Conservation (phyloP, 2,329 filamentous ascomycete species). For the Claviceps citrina region DNA sequence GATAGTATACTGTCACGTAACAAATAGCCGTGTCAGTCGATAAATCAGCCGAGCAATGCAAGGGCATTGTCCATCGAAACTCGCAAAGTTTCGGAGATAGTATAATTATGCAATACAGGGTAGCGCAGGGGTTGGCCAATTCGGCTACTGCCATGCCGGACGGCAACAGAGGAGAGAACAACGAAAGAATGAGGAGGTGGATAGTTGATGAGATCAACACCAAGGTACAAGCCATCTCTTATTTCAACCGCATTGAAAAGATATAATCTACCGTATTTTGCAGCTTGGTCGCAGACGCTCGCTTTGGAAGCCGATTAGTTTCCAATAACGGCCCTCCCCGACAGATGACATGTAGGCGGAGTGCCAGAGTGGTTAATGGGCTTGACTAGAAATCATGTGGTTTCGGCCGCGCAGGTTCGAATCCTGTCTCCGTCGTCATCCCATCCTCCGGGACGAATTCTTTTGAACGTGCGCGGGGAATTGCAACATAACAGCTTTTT, state of each 20-base stretch:
- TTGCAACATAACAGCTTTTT: too few species aligned
- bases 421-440: constrained; percentile 10
- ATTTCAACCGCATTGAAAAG: too few species aligned
- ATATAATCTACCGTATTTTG: too few species aligned
- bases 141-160: too few species aligned
- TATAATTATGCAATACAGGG: not conserved
- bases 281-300: too few species aligned
- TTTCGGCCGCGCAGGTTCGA: constrained; percentile 11
- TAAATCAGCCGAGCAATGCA: not conserved
- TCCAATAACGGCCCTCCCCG: not conserved
- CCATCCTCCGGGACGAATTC: accelerated
- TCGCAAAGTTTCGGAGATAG: not conserved
- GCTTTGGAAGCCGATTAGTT: too few species aligned
- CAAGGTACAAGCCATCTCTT: too few species aligned
- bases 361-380: constrained; percentile 11
- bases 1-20: not conserved
- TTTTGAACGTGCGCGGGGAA: too few species aligned
- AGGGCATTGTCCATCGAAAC: not conserved
- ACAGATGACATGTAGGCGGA: constrained; percentile 3
- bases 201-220: too few species aligned
- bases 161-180: too few species aligned
- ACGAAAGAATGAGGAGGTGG: too few species aligned
- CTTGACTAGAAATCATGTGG: constrained; percentile 8
- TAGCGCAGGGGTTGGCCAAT: too few species aligned
- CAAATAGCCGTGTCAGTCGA: not conserved